Evolutionary conservation across 345 rosid genomes (phyloP).

Genomic region (Moricandia arvensis): DNA sequence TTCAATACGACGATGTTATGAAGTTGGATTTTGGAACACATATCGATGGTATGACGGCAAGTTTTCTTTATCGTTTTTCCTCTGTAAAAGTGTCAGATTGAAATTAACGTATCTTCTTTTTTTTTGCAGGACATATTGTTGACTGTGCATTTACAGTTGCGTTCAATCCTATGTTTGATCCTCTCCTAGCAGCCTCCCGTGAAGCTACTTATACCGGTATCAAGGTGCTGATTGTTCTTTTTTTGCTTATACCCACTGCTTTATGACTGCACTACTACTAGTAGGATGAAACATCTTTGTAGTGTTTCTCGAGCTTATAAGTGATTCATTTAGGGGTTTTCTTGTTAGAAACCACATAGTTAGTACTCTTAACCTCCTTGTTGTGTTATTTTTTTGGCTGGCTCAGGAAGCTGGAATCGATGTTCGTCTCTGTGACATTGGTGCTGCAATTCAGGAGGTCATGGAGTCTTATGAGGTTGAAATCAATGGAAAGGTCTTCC

Average conservation of each 20-base stretch:
- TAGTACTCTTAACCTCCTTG: background rate
- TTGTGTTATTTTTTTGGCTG: background rate
- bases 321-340: background rate
- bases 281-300: background rate
- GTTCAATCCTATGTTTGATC: conserved; percentile 92
- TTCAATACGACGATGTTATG: conserved; percentile 94
- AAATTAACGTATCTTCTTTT: conserved; percentile 22
- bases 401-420: conserved; percentile 91
- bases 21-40: conserved; percentile 97
- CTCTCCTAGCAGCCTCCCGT: conserved; percentile 87
- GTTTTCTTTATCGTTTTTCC: background rate
- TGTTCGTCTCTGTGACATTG: conserved; percentile 92
- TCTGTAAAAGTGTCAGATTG: background rate
- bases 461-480: conserved; percentile 99
- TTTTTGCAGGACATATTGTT: conserved; percentile 67
- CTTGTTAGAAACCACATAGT: background rate
- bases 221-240: conserved; percentile 49
- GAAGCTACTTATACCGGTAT: conserved; percentile 94
- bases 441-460: conserved; percentile 98
- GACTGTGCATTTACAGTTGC: conserved; percentile 98
- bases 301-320: background rate
- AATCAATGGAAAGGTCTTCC: conserved; percentile 89
- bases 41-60: conserved; percentile 61
- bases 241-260: background rate
- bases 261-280: background rate